phyloP scores from a whole-genome alignment of 768 basidiomycete genomes.

The Pleurotus tuoliensis region DNA sequence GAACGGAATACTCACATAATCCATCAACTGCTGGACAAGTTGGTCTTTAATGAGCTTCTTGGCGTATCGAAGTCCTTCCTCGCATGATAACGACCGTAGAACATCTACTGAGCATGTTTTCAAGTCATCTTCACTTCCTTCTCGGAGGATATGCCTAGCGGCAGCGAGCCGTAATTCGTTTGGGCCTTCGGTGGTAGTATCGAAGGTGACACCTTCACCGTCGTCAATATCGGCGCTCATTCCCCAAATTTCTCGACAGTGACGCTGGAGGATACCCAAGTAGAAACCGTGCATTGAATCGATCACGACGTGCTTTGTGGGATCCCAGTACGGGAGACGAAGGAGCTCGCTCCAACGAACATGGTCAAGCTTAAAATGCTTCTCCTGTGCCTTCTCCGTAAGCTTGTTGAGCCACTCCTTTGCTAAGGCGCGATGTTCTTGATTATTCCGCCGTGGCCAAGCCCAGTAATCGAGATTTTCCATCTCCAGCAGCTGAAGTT shows the following conservation, averaged over 20 bases:
- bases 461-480: slow-evolving; percentile 11
- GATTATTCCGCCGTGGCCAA: slow-evolving; percentile 9
- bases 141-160: not conserved
- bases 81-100: not conserved
- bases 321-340: slow-evolving; percentile 30
- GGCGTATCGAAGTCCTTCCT: not conserved
- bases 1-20: not conserved
- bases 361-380: slow-evolving; percentile 15
- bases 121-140: not conserved
- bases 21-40: not conserved
- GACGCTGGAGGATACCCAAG: slow-evolving; percentile 22
- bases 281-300: slow-evolving; percentile 35
- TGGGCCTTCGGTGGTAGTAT: not conserved
- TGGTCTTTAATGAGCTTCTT: not conserved
- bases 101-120: not conserved
- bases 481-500: slow-evolving; percentile 10
- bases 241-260: slow-evolving; percentile 19
- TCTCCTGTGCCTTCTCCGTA: not conserved
- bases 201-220: slow-evolving; percentile 1
- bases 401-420: slow-evolving; percentile 14
- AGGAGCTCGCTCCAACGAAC: slow-evolving; percentile 25
- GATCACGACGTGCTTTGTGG: slow-evolving; percentile 19
- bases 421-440: slow-evolving; percentile 14
- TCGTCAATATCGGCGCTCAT: slow-evolving; percentile 10
- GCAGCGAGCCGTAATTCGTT: not conserved